phyloP scores from a whole-genome alignment of 2,329 filamentous ascomycete species.

The Aureobasidium mangrovei region DNA sequence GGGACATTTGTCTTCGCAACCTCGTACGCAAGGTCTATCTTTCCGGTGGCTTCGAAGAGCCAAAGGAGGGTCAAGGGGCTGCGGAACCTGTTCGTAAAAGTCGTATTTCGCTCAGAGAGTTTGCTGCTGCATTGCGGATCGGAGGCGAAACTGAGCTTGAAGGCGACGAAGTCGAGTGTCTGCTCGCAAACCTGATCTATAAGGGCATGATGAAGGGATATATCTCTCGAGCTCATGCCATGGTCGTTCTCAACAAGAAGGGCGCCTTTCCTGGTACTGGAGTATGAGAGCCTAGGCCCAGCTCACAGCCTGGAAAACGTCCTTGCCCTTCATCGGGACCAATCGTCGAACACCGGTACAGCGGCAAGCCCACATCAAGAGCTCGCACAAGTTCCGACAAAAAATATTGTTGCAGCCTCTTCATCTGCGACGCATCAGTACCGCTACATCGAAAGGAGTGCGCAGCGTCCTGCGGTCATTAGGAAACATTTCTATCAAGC shows the following conservation, averaged over 20 bases:
- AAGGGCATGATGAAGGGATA: constrained; percentile 75
- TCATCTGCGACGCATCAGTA: too few relatives aligned
- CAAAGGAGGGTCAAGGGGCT: constrained; percentile 53
- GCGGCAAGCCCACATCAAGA: too few relatives aligned
- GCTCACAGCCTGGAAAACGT: too few relatives aligned
- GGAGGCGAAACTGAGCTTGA: constrained; percentile 43
- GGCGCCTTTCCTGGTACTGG: constrained; percentile 91
- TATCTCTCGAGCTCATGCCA: constrained; percentile 81
- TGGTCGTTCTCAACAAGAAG: constrained; percentile 86
- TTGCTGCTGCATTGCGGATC: constrained; percentile 73
- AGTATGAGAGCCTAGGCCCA: constrained; percentile 30
- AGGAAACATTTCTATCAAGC: too few relatives aligned
- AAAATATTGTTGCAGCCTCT: too few relatives aligned
- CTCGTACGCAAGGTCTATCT: constrained; percentile 86
- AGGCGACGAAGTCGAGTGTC: constrained; percentile 88
- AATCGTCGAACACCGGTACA: background rate
- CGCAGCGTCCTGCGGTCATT: too few relatives aligned
- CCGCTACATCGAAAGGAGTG: too few relatives aligned
- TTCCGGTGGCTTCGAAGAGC: constrained; percentile 69
- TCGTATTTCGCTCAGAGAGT: constrained; percentile 73
- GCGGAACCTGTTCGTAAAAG: constrained; percentile 56
- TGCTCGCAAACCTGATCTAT: constrained; percentile 95
- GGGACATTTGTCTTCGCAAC: constrained; percentile 87
- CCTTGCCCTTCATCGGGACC: background rate
- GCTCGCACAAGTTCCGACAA: too few relatives aligned